Evolutionary conservation across 805 yeast species (phyloP), one percentile per base, ranked within the genome.

Genomic region (Priceomyces melissophilus): DNA sequence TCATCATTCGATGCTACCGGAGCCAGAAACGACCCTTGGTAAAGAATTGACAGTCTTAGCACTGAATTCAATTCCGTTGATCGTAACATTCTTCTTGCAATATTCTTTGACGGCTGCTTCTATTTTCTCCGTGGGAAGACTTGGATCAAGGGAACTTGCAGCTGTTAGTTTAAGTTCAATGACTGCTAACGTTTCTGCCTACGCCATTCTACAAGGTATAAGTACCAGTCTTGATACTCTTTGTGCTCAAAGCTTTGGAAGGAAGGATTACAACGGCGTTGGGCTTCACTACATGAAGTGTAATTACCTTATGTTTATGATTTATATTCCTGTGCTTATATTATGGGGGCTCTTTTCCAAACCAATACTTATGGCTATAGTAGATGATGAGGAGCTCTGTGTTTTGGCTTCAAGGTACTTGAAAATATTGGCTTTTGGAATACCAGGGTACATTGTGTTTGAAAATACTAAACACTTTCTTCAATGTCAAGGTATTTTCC

Each of bases 141-240:
- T 85, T 39, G 90, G 91, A 2, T 75, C 79, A 29, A 71, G 73
- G 16, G 88, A 83, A 49, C 67, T 85, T 37, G 91, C 89, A 11
- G 91, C 88, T 26, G 84, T 83, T 5, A 79, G 88, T 11, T 63
- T 85, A 37, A 83, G 86, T 12, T 75, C 85, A 14, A 84, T 84
- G 88, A 82, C 89, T 3, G 85, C 87, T 6, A 84, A 83, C 54
- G 83, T 85, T 40, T 73, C 84, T 3, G 90, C 87, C 1, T 76
- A 83, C 45, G 85, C 88, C 29, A 73, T 84, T 9, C 81, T 85
- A 48, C 85, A 84, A 50, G 93, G 91, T 10, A 73, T 84, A 2
- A 79, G 88, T n/a, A 84, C 93, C 0, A 79, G 88, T 42, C 69
- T 85, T 40, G 91, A 84, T 53, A 85, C 91, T 0, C 69, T 85